Evolutionary conservation across 805 yeast species (phyloP).

Genomic region (Metschnikowia orientalis): DNA sequence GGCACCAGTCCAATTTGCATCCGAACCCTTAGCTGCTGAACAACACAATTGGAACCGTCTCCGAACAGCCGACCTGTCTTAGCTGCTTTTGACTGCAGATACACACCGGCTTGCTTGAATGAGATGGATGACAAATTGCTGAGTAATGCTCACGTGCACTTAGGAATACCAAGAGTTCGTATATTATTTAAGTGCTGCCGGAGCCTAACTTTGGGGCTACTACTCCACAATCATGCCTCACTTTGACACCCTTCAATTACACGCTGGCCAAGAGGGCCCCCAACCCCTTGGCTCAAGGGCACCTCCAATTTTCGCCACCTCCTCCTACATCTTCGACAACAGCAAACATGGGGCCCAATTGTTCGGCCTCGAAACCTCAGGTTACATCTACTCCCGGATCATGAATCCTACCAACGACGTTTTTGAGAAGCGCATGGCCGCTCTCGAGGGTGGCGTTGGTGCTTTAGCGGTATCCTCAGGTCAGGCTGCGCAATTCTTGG

Average conservation of each 20-base stretch:
- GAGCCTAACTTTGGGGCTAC: neutral
- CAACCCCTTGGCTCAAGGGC: constrained; percentile 73
- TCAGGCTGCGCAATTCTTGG: constrained; percentile 90
- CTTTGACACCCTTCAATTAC: constrained; percentile 88
- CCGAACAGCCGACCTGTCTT: too few species aligned
- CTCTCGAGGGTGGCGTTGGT: constrained; percentile 87
- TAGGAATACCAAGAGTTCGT: neutral
- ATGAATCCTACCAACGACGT: constrained; percentile 92
- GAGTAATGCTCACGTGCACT: constrained; percentile 6
- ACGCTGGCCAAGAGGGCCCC: constrained; percentile 85
- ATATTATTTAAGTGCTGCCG: neutral
- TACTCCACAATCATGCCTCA: constrained; percentile 42
- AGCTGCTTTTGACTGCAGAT: too few species aligned
- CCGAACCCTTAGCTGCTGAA: too few species aligned
- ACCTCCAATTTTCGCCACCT: constrained; percentile 87
- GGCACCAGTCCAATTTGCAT: too few species aligned
- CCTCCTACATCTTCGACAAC: constrained; percentile 83
- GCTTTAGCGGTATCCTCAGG: constrained; percentile 93
- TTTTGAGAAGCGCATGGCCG: constrained; percentile 88
- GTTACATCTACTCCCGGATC: constrained; percentile 84
- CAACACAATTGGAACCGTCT: too few species aligned
- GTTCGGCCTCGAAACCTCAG: constrained; percentile 79
- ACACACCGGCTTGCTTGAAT: too few species aligned
- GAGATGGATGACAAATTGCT: too few species aligned
- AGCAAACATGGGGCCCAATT: constrained; percentile 90